Evolutionary conservation across 2,329 filamentous ascomycete species (phyloP).

Genomic region (Ilyonectria destructans): DNA sequence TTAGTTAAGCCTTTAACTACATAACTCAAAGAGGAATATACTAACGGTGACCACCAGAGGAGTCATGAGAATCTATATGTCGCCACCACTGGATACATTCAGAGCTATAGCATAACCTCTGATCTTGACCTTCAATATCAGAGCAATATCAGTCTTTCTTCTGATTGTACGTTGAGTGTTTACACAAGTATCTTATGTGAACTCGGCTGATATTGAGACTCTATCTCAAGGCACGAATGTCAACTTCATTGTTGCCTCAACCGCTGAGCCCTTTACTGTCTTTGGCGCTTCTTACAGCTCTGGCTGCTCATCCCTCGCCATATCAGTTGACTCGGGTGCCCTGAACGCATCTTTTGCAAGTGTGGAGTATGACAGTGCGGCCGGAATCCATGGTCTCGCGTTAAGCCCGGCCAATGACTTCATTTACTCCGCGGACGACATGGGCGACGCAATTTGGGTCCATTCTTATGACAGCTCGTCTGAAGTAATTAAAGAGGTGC

Average conservation of each 20-base stretch:
- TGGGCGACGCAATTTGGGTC: slow-evolving; percentile 35
- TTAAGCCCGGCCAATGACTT: slow-evolving; percentile 28
- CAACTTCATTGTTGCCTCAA: slow-evolving; percentile 14
- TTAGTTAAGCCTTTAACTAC: neutral
- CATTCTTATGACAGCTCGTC: slow-evolving; percentile 27
- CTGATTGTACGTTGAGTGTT: too few relatives aligned
- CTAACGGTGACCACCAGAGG: neutral
- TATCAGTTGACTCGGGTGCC: slow-evolving; percentile 20
- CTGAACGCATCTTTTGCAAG: slow-evolving; percentile 10
- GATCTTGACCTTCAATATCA: slow-evolving; percentile 19
- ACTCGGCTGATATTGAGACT: neutral
- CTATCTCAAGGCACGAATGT: slow-evolving; percentile 11
- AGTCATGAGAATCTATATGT: slow-evolving; percentile 20
- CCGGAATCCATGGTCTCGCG: slow-evolving; percentile 27
- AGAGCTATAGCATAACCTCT: slow-evolving; percentile 16
- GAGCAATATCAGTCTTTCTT: slow-evolving; percentile 16
- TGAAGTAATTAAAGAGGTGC: slow-evolving; percentile 8
- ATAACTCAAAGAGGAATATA: neutral
- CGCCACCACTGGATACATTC: slow-evolving; percentile 22
- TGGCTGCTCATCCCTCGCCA: slow-evolving; percentile 31
- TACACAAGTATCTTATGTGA: too few relatives aligned
- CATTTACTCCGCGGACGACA: slow-evolving; percentile 36
- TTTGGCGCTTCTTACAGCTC: slow-evolving; percentile 33
- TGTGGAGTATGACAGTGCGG: slow-evolving; percentile 11
- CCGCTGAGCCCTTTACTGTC: slow-evolving; percentile 22